Evolutionary conservation across 1,284 basidiomycete species (phyloP), one percentile per base, ranked within the genome.

Genomic region (Puccinia novopanici): DNA sequence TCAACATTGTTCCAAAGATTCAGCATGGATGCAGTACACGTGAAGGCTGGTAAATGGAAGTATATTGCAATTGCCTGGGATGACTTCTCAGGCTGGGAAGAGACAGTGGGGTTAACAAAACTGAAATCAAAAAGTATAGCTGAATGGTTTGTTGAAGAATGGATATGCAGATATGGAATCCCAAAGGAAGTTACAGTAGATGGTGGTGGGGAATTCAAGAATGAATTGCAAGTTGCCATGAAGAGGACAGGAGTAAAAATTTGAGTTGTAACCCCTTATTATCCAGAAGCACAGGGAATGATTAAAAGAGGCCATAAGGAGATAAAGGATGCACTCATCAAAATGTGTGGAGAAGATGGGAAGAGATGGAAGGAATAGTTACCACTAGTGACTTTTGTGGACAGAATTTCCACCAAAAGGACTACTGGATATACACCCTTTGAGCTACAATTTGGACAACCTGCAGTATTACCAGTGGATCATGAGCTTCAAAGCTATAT

Each of bases 301-400:
- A 34, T 78, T 17, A 65, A 78, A 45, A 70, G 76, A 71, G 76
- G 76, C 2, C 76, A 78, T 59, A 68, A 71, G 42, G 61, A 54
- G 13, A 70, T 70, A 52, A 78, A 78, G 42, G 52, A 70, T 71
- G 63, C 67, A 2, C 55, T 78, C 3, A 54, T 54, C 3, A 77
- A 67, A 42, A 65, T 77, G 22, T 77, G n/a, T 42, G 75, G 37
- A 22, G 45, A 65, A 52, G n/a, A 65, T 67, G 75, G 40, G 19
- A 37, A 22, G 5, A 50, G 15, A 48, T 77, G 75, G 75, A 77
- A 68, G 30, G 45, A 67, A 2, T 77, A 77, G 10, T 19, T 67
- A 40, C 75, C 75, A 22, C 52, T 77, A 19, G 75, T 77, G 15
- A 61, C 40, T 22, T 68, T 77, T 13, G 59, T 40, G 15, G 73